These are phyloP conservation scores for Jacaranda copaia DNA, from an alignment of 257 asterid genomes.

Conservation along the genomic window DNA sequence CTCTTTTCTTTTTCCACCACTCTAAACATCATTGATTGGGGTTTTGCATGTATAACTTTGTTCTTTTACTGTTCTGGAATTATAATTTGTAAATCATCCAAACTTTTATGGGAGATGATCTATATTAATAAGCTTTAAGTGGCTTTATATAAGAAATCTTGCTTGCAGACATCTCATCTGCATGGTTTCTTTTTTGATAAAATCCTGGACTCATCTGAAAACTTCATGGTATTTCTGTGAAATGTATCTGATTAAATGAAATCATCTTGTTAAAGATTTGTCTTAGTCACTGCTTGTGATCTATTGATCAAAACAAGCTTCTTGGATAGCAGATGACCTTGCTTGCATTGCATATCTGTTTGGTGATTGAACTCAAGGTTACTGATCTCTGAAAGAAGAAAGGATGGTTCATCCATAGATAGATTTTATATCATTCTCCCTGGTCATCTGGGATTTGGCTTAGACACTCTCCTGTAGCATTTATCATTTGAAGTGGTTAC, in stretches of 20 bases:
- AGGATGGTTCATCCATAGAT: neutral
- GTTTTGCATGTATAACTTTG: too few species aligned
- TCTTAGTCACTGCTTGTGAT: neutral
- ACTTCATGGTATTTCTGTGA: neutral
- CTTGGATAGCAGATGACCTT: neutral
- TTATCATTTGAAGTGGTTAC: neutral
- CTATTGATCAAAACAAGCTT: conserved; percentile 4
- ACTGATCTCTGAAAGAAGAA: conserved; percentile 8
- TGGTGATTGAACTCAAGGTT: conserved; percentile 11
- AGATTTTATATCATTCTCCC: neutral
- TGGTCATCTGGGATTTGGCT: neutral
- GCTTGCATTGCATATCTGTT: neutral
- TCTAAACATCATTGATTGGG: too few species aligned
- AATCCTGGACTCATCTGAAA: neutral
- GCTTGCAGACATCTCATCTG: neutral
- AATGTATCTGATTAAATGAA: neutral
- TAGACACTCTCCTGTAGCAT: neutral
- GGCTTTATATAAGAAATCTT: neutral
- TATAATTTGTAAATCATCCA: too few species aligned
- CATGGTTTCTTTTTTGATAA: neutral
- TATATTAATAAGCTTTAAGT: neutral
- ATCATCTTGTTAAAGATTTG: conserved; percentile 4
- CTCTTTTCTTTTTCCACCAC: too few species aligned
- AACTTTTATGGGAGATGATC: too few species aligned
- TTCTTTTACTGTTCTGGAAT: too few species aligned